These are phyloP conservation scores for Neurospora africana DNA, from an alignment of 495 filamentous ascomycete genomes.

Conservation along the genomic window DNA sequence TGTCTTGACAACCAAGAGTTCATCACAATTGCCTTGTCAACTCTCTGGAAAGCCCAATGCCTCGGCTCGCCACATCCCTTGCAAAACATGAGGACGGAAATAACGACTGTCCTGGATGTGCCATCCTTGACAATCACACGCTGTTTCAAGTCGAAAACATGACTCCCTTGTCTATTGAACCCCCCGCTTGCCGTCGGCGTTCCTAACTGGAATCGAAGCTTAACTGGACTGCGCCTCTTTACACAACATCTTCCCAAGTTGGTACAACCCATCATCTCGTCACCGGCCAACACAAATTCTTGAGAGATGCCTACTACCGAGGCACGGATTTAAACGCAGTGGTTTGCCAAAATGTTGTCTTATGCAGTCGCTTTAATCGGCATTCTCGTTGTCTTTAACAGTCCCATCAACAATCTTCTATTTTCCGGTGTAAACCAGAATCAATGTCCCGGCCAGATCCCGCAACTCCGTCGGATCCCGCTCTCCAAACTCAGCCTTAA, in stretches of 20 bases:
- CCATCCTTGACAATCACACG: background rate
- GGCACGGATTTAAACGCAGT: background rate
- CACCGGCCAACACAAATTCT: background rate
- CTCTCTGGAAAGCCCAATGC: background rate
- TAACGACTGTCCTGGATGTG: background rate
- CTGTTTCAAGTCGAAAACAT: background rate
- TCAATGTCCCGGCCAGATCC: background rate
- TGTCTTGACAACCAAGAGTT: background rate
- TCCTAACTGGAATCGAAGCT: background rate
- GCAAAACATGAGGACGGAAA: background rate
- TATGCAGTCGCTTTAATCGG: conserved; percentile 18
- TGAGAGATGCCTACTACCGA: background rate
- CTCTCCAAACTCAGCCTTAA: conserved; percentile 26
- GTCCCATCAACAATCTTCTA: conserved; percentile 15
- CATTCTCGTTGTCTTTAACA: conserved; percentile 14
- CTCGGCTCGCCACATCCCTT: background rate
- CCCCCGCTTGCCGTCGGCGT: background rate
- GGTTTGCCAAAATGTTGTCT: conserved; percentile 12
- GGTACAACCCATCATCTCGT: background rate
- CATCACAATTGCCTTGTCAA: background rate
- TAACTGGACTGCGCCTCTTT: background rate
- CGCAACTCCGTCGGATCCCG: conserved; percentile 23
- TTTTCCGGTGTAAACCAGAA: background rate
- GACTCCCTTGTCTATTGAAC: background rate
- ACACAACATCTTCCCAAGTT: background rate